Evolutionary conservation across 2,329 filamentous ascomycete genomes (phyloP).

Genomic region (Pezicula carpinea): DNA sequence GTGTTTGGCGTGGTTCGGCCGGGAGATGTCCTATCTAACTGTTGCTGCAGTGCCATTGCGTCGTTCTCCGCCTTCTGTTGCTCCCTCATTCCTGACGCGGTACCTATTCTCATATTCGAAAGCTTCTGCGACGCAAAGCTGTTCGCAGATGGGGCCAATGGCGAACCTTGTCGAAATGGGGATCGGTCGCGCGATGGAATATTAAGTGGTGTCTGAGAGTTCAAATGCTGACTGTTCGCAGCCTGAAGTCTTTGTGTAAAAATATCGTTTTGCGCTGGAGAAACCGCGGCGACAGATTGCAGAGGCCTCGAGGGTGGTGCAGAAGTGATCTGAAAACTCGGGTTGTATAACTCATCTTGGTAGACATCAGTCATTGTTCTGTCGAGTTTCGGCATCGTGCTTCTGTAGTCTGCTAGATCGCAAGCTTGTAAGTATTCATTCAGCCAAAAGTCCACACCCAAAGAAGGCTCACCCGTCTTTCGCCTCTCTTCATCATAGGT

Average conservation of each 20-base stretch:
- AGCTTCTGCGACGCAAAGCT: slow-evolving; percentile 28
- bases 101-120: slow-evolving; percentile 40
- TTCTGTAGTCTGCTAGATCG: slow-evolving; percentile 43
- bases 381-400: slow-evolving; percentile 68
- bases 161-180: slow-evolving; percentile 72
- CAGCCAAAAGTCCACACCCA: slow-evolving; percentile 40
- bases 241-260: slow-evolving; percentile 75
- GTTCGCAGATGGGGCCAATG: slow-evolving; percentile 43
- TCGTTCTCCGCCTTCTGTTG: slow-evolving; percentile 58
- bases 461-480: slow-evolving; percentile 48
- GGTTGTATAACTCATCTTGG: slow-evolving; percentile 79
- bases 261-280: slow-evolving; percentile 49
- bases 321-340: slow-evolving; percentile 56
- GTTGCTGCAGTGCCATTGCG: slow-evolving; percentile 35
- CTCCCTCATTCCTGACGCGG: slow-evolving; percentile 56
- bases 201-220: slow-evolving; percentile 42
- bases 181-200: slow-evolving; percentile 61
- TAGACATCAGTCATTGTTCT: slow-evolving; percentile 84
- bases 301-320: slow-evolving; percentile 44
- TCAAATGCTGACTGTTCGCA: slow-evolving; percentile 69
- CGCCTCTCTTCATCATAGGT: slow-evolving; percentile 46
- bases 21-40: slow-evolving; percentile 33
- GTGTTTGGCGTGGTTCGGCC: slow-evolving; percentile 63
- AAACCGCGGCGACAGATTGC: slow-evolving; percentile 36
- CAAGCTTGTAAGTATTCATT: slow-evolving; percentile 63